phyloP scores from a whole-genome alignment of 805 yeast species.

The Kodamaea kakaduensis region DNA sequence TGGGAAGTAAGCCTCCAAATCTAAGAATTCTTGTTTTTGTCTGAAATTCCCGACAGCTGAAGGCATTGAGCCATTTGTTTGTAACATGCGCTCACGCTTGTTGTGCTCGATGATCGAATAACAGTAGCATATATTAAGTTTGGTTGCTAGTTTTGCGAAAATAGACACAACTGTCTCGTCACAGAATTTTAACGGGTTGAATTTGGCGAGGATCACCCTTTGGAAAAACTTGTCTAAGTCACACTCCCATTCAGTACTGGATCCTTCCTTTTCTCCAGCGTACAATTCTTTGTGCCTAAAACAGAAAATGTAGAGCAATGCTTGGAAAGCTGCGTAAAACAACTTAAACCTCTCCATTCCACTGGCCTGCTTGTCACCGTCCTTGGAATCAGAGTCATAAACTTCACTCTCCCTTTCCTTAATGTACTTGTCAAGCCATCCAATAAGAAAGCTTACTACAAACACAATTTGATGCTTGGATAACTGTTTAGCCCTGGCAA shows the following conservation, averaged over 20 bases:
- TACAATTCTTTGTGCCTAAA: slow-evolving; percentile 69
- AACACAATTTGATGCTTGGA: slow-evolving; percentile 70
- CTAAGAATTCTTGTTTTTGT: slow-evolving; percentile 77
- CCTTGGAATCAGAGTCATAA: slow-evolving; percentile 29
- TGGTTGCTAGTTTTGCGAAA: slow-evolving; percentile 89
- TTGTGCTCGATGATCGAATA: slow-evolving; percentile 90
- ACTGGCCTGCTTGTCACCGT: slow-evolving; percentile 28
- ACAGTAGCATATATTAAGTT: slow-evolving; percentile 87
- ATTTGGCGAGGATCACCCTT: slow-evolving; percentile 76
- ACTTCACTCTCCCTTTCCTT: slow-evolving; percentile 84
- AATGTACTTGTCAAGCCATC: slow-evolving; percentile 80
- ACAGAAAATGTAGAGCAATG: slow-evolving; percentile 86
- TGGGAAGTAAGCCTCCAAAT: slow-evolving; percentile 93
- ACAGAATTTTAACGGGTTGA: slow-evolving; percentile 90
- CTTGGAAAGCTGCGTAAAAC: slow-evolving; percentile 88
- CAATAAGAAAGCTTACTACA: slow-evolving; percentile 75
- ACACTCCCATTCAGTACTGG: slow-evolving; percentile 63
- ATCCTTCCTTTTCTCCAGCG: slow-evolving; percentile 13
- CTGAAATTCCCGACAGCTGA: slow-evolving; percentile 41
- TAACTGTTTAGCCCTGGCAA: slow-evolving; percentile 79
- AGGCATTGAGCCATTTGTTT: slow-evolving; percentile 32
- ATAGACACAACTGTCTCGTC: slow-evolving; percentile 90
- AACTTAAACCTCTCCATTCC: slow-evolving; percentile 91
- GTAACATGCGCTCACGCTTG: slow-evolving; percentile 61
- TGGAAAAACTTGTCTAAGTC: slow-evolving; percentile 83